phyloP scores from a whole-genome alignment of 208 protist species.

The Acanthamoeba sp. region DNA sequence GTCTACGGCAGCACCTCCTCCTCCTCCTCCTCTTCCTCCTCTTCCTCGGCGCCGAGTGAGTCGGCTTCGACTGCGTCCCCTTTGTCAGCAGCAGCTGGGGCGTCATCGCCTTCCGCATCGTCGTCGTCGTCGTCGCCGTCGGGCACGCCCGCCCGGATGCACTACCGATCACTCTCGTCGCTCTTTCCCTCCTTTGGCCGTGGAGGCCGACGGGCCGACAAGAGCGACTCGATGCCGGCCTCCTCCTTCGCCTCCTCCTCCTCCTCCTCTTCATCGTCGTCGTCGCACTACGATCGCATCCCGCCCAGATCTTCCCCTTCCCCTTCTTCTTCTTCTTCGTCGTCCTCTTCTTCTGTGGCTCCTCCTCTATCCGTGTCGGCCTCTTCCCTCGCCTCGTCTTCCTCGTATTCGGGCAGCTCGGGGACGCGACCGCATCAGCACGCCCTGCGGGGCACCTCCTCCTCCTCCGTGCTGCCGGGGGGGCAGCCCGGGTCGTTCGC shows the following conservation, averaged over 20 bases:
- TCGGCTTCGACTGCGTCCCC: no score
- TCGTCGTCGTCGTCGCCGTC: neutral
- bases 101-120: neutral
- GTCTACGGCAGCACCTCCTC: neutral
- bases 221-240: conserved; percentile 28
- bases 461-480: neutral
- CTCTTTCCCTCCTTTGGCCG: conserved; percentile 10
- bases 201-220: conserved; percentile 10
- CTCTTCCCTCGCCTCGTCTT: neutral
- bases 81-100: no score
- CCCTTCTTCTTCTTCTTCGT: no score
- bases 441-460: neutral
- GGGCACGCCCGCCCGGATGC: neutral
- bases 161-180: conserved; percentile 31
- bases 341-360: no score
- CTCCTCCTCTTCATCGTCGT: no score
- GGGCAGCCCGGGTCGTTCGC: neutral
- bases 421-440: neutral
- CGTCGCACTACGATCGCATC: no score
- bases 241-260: neutral
- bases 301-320: no score
- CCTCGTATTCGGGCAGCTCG: neutral
- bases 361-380: no score
- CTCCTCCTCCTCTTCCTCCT: neutral
- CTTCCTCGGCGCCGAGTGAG: neutral